Evolutionary conservation across 2,329 filamentous ascomycete species (phyloP).

Genomic region (Lizonia empirigonia): DNA sequence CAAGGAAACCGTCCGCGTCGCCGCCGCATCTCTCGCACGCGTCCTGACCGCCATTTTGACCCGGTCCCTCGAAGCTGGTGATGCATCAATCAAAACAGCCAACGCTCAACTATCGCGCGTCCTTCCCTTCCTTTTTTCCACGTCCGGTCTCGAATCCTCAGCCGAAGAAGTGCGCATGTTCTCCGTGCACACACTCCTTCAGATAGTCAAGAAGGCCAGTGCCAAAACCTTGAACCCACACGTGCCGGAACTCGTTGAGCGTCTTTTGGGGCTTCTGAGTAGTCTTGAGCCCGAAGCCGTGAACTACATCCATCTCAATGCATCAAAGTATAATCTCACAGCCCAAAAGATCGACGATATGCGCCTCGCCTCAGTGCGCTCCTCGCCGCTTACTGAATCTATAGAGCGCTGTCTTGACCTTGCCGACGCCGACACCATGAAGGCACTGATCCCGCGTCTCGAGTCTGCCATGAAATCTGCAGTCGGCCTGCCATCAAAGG

Average conservation of each 20-base stretch:
- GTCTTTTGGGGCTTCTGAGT: constrained; percentile 80
- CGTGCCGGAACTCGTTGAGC: constrained; percentile 79
- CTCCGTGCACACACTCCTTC: constrained; percentile 77
- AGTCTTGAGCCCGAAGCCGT: constrained; percentile 87
- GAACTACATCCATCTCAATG: constrained; percentile 91
- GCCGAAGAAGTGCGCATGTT: constrained; percentile 87
- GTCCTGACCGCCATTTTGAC: constrained; percentile 84
- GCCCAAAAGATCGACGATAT: constrained; percentile 90
- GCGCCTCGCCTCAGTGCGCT: constrained; percentile 78
- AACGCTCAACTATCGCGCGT: constrained; percentile 83
- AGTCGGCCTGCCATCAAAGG: constrained; percentile 90
- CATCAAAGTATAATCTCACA: constrained; percentile 80
- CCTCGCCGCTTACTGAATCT: constrained; percentile 88
- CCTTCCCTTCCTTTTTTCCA: constrained; percentile 86
- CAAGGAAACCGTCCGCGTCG: constrained; percentile 83
- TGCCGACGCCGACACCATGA: constrained; percentile 79
- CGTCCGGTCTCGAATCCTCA: constrained; percentile 85
- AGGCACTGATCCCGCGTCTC: constrained; percentile 71
- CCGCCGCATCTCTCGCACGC: constrained; percentile 82
- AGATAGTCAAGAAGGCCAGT: constrained; percentile 84
- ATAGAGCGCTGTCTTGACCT: constrained; percentile 88
- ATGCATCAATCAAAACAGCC: constrained; percentile 68
- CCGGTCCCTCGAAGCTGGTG: constrained; percentile 80
- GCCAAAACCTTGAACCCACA: constrained; percentile 79
- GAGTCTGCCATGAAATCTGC: constrained; percentile 82